Base-by-base conservation (phyloP, 192 early-diverging fungal species). In the Entrophospora sp. region DNA sequence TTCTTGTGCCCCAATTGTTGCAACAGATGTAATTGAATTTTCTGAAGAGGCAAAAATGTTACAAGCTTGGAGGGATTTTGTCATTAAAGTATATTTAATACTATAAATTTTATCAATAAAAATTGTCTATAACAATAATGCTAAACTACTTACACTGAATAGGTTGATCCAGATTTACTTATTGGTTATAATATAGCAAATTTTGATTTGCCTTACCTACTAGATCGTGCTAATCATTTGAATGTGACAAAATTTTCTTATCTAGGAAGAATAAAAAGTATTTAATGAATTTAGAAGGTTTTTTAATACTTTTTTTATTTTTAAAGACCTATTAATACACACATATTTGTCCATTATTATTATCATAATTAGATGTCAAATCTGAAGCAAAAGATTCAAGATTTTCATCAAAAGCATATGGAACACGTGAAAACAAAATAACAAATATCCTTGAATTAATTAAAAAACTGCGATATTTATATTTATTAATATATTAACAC, bases 101-200 rank as follows among this genome's bases (percentile, higher is more conserved):
- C n/a, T n/a, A n/a, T n/a, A n/a, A n/a, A n/a, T n/a, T n/a, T n/a
- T n/a, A n/a, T n/a, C n/a, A n/a, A n/a, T n/a, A n/a, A n/a, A n/a
- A n/a, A n/a, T n/a, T n/a, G n/a, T n/a, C n/a, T n/a, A n/a, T n/a
- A n/a, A n/a, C n/a, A n/a, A n/a, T n/a, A n/a, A n/a, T n/a, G n/a
- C n/a, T n/a, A n/a, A n/a, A n/a, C n/a, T n/a, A n/a, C n/a, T n/a
- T n/a, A 35, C 44, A 3, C 22, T 5, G 53, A 63, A 14, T 59
- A 79, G 62, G 88, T 91, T 24, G 95, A 96, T 68, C 93, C 94
- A 0, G 94, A 97, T 78, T 81, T 96, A 31, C 77, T 97, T 55
- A 94, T 92, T 48, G 96, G 96, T 4, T 98, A 98, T 65, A 98
- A 98, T 77, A 96, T 91, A 25, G 85, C 85, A 75, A 94, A 95